Evolutionary conservation across 106 monocot genomes (phyloP).

Genomic region (Dendrobium nobile): DNA sequence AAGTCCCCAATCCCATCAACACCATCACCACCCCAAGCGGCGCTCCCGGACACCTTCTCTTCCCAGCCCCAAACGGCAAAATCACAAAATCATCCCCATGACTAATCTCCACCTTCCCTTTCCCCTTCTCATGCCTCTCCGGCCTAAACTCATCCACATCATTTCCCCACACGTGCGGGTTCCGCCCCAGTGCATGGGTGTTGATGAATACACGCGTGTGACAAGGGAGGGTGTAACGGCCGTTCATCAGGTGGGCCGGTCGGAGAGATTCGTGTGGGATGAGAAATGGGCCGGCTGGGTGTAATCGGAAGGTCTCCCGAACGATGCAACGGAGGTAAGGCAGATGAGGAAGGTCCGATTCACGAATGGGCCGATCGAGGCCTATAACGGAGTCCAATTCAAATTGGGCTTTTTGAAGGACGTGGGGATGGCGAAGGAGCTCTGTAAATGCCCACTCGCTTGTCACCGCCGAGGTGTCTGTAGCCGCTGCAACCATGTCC

Average conservation of each 20-base stretch:
- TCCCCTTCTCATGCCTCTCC: constrained; percentile 48
- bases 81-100: constrained; percentile 80
- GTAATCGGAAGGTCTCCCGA: constrained; percentile 80
- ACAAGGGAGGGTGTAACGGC: constrained; percentile 63
- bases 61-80: constrained; percentile 72
- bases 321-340: constrained; percentile 89
- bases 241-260: constrained; percentile 32
- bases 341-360: constrained; percentile 56
- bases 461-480: constrained; percentile 76
- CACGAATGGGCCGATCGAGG: constrained; percentile 34
- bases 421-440: constrained; percentile 53
- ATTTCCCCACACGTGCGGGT: constrained; percentile 52
- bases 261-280: constrained; percentile 79
- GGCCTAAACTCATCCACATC: constrained; percentile 59
- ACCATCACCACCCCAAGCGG: constrained; percentile 58
- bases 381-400: constrained; percentile 80
- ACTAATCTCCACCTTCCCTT: constrained; percentile 58
- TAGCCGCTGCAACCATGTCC: constrained; percentile 95
- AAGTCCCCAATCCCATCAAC: constrained; percentile 57
- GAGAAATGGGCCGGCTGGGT: constrained; percentile 88
- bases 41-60: constrained; percentile 85
- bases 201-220: constrained; percentile 80
- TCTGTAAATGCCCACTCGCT: constrained; percentile 90
- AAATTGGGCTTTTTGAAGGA: constrained; percentile 56
- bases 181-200: constrained; percentile 72